phyloP scores from a whole-genome alignment of 2,329 filamentous ascomycete genomes.

The Penicillium aurantiogriseum region DNA sequence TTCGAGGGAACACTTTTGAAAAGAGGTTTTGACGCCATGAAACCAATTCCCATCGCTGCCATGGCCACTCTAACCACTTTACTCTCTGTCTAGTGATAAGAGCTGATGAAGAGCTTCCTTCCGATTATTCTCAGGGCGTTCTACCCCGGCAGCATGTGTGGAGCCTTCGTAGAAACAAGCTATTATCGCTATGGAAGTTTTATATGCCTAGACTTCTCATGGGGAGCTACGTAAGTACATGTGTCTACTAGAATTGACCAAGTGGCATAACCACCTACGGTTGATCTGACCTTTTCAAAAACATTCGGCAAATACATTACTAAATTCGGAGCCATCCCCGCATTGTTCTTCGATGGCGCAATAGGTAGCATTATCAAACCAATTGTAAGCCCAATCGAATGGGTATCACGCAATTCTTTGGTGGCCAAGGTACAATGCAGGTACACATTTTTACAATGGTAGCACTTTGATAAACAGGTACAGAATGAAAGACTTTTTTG shows the following conservation, averaged over 20 bases:
- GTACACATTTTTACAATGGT: too few relatives aligned
- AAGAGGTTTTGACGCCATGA: too few relatives aligned
- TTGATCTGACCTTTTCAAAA: neutral
- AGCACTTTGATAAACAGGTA: neutral
- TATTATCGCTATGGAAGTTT: too few relatives aligned
- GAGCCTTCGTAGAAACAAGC: too few relatives aligned
- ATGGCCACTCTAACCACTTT: too few relatives aligned
- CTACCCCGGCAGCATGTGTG: too few relatives aligned
- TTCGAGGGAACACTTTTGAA: too few relatives aligned
- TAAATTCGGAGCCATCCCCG: neutral
- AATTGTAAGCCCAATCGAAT: neutral
- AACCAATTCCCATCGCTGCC: too few relatives aligned
- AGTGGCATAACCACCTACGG: neutral
- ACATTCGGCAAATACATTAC: neutral
- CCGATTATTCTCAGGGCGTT: too few relatives aligned
- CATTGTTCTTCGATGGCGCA: slow-evolving; percentile 33
- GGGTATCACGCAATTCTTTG: neutral
- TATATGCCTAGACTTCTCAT: neutral
- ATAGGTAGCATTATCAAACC: neutral
- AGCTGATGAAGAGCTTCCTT: too few relatives aligned
- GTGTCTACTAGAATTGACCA: neutral
- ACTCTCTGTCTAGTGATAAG: too few relatives aligned
- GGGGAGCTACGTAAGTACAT: neutral
- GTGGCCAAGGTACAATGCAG: neutral
- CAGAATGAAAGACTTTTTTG: neutral